Evolutionary conservation across 2,329 filamentous ascomycete species (phyloP), one percentile per base, ranked within the genome.

Genomic region (Pyrenophora graminea): DNA sequence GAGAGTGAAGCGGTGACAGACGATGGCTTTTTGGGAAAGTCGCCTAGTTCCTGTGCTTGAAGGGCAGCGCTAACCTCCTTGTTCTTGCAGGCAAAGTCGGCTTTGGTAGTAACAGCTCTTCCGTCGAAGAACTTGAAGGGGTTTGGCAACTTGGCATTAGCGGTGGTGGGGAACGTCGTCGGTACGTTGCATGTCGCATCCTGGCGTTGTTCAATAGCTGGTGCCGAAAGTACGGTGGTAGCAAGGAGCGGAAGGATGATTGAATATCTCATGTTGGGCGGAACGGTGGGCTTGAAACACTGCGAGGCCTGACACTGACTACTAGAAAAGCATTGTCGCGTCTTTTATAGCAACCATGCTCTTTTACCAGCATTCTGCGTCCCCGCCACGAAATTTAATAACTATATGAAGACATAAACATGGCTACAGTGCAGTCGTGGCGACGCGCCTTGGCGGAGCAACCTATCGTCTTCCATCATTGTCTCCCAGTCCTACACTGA

Each of bases 71-170:
- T 64, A 12, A 75, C 65, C 49, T 75, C 72, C 46, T 67, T 59
- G 50, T 73, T 71, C 53, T 69, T 72, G 54, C 72, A 75, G 17
- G 56, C 58, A 45, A 69, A 74, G 31, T 74, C 64, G 1, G 61
- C 63, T 48, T 69, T 66, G 30, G 70, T 72, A 13, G 66, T 64
- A 36, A 75, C 70, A 21, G 59, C 59, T 17, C 57, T 67, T 32
- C 71, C 72, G 38, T 70, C 63, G 51, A 69, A 69, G 54, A 74
- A 73, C 31, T 63, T 69, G 64, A 75, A 75, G 4, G 72, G 72
- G 23, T 74, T 68, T 17, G 72, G 72, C 21, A 74, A 56, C 51
- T 73, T 73, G 10, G 67, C 40, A 45, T 67, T 70, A 7, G 53
- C 42, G 5, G 65, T 63, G 12, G 59, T 63, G 1, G 70, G 67